Conservation (phyloP, 768 basidiomycete genomes). For the Trametes cubensis region DNA sequence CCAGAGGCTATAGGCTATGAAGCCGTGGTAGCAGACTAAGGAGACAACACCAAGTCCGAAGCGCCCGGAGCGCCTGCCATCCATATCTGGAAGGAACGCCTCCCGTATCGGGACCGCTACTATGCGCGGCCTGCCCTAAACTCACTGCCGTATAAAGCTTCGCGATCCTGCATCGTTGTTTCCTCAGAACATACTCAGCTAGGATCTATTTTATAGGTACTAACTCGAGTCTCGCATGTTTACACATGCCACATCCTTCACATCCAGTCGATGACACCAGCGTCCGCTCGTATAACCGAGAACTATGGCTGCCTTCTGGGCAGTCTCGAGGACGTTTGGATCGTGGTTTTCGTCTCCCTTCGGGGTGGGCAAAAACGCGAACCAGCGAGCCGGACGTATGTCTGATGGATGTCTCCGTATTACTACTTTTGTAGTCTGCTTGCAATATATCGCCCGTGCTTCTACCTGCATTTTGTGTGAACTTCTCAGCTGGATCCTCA, state of each 20-base stretch:
- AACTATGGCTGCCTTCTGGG: conserved; percentile 46
- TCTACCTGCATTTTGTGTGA: background rate
- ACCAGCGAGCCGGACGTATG: conserved; percentile 23
- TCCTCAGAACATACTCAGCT: conserved; percentile 75
- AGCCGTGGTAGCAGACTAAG: background rate
- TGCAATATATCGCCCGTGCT: background rate
- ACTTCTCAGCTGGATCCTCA: no score
- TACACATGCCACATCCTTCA: conserved; percentile 72
- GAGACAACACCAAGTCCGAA: background rate
- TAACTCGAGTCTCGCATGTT: conserved; percentile 78
- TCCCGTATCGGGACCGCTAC: background rate
- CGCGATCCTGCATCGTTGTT: conserved; percentile 7
- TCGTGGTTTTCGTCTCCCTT: conserved; percentile 18
- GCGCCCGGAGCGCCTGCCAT: background rate
- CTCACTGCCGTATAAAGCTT: conserved; percentile 15
- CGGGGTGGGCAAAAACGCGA: conserved; percentile 13
- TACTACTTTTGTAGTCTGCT: background rate
- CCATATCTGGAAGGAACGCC: background rate
- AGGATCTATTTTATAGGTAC: conserved; percentile 81
- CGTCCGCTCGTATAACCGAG: conserved; percentile 69
- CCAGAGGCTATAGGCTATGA: background rate
- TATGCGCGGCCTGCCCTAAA: conserved; percentile 16
- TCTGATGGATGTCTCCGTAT: conserved; percentile 23
- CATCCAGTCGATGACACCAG: conserved; percentile 68
- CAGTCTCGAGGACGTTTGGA: conserved; percentile 69